Percentiles rank a stretch among this genome's conserved stretches.
These are phyloP conservation scores for Fraxinus sp. DNA, from an alignment of 305 asterid species.

Conservation along the genomic window DNA sequence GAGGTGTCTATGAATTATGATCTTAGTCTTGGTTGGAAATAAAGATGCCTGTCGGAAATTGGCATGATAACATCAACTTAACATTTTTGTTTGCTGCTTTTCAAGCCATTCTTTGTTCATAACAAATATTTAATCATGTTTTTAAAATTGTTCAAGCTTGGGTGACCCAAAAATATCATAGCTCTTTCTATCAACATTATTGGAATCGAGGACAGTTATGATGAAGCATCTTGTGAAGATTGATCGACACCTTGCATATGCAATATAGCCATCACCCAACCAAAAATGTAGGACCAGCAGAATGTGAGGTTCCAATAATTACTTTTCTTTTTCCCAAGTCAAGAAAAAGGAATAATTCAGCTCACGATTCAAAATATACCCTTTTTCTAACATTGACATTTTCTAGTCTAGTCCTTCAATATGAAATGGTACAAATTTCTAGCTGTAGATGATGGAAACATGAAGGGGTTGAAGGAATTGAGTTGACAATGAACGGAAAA, in stretches of 20 bases:
- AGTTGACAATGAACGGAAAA: background rate
- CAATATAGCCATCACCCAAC: background rate
- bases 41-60: background rate
- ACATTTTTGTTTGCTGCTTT: background rate
- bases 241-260: conserved; percentile 30
- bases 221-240: background rate
- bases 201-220: background rate
- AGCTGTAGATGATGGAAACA: conserved; percentile 35
- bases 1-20: background rate
- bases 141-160: background rate
- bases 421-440: conserved; percentile 26
- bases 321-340: conserved; percentile 11
- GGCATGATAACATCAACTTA: background rate
- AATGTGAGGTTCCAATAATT: conserved; percentile 10
- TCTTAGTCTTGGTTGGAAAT: background rate
- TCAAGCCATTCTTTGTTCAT: background rate
- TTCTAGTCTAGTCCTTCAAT: conserved; percentile 9
- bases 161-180: background rate
- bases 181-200: background rate
- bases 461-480: conserved; percentile 2
- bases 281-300: background rate
- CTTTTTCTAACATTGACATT: conserved; percentile 13
- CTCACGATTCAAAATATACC: conserved; percentile 3
- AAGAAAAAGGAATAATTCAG: conserved; percentile 9
- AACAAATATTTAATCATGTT: background rate